These are phyloP conservation scores for Cicer cuneatum DNA, from an alignment of 306 rosid species.

Conservation along the genomic window DNA sequence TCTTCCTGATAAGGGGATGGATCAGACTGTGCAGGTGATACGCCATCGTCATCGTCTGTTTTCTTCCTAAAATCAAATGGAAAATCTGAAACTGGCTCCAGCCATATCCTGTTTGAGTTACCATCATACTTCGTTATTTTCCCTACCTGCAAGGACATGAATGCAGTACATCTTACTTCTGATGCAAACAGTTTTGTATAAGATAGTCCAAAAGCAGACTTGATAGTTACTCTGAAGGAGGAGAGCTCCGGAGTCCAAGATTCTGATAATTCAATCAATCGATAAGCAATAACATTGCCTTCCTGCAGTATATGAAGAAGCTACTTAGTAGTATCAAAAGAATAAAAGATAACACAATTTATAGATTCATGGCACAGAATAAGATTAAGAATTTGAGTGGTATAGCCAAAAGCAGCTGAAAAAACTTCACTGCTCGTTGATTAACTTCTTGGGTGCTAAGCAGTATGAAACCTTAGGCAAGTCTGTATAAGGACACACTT, in stretches of 20 bases:
- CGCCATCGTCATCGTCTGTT: slow-evolving; percentile 50
- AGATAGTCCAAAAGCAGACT: slow-evolving; percentile 38
- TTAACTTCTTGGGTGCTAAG: slow-evolving; percentile 22
- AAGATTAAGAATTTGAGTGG: slow-evolving; percentile 32
- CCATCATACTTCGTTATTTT: slow-evolving; percentile 61
- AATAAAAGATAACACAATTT: not conserved
- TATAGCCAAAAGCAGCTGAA: slow-evolving; percentile 40
- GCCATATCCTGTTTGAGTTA: slow-evolving; percentile 59
- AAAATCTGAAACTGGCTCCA: slow-evolving; percentile 70
- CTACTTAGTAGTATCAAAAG: slow-evolving; percentile 18
- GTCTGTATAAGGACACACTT: slow-evolving; percentile 19
- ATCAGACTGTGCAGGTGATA: slow-evolving; percentile 54
- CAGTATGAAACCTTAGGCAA: slow-evolving; percentile 31
- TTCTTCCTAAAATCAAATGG: slow-evolving; percentile 68
- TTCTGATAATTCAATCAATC: slow-evolving; percentile 82
- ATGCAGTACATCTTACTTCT: slow-evolving; percentile 17
- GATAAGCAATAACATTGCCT: slow-evolving; percentile 82
- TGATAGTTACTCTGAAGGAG: slow-evolving; percentile 73
- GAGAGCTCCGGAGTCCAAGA: slow-evolving; percentile 92
- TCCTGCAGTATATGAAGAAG: slow-evolving; percentile 56
- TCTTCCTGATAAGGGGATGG: slow-evolving; percentile 72
- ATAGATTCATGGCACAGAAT: slow-evolving; percentile 28
- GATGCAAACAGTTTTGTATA: slow-evolving; percentile 21
- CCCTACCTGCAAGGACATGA: slow-evolving; percentile 71
- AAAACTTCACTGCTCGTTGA: slow-evolving; percentile 15